Evolutionary conservation across 805 yeast species (phyloP).

Genomic region (Suhomyces prunicola): DNA sequence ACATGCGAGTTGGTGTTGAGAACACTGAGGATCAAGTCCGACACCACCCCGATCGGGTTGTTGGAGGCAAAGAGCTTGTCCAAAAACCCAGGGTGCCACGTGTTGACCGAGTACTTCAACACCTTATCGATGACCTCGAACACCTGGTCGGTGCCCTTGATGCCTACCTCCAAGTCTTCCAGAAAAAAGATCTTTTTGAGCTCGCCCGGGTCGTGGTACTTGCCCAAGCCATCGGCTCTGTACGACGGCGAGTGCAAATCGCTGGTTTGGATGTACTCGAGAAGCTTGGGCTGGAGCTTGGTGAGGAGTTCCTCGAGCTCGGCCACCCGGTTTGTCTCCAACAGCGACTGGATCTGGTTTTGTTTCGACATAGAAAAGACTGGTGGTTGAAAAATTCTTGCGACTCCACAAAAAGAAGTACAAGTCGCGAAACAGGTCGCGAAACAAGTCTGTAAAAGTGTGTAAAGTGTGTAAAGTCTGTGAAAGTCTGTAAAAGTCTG

Average conservation of each 20-base stretch:
- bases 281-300: conserved; percentile 48
- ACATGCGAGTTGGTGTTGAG: conserved; percentile 85
- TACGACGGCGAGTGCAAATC: conserved; percentile 33
- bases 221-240: conserved; percentile 48
- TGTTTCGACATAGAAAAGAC: neutral
- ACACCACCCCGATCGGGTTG: conserved; percentile 76
- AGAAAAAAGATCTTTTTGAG: conserved; percentile 30
- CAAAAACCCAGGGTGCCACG: conserved; percentile 85
- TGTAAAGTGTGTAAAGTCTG: too few species aligned
- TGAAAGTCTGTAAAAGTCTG: too few species aligned
- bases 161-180: conserved; percentile 4
- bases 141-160: conserved; percentile 28
- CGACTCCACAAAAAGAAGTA: too few species aligned
- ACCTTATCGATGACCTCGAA: conserved; percentile 52
- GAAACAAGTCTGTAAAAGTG: too few species aligned
- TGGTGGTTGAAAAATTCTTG: too few species aligned
- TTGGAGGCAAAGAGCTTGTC: conserved; percentile 85
- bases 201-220: conserved; percentile 47
- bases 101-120: conserved; percentile 65
- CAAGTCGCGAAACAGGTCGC: too few species aligned
- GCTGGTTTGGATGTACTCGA: conserved; percentile 50
- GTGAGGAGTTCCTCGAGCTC: conserved; percentile 57
- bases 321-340: conserved; percentile 50
- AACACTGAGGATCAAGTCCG: conserved; percentile 65
- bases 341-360: conserved; percentile 15